A percentile compares a stretch with the other conserved stretches of the same genome.
These are phyloP conservation scores for Ganoderma resinaceum DNA, from an alignment of 1,284 basidiomycete species.

Conservation along the genomic window DNA sequence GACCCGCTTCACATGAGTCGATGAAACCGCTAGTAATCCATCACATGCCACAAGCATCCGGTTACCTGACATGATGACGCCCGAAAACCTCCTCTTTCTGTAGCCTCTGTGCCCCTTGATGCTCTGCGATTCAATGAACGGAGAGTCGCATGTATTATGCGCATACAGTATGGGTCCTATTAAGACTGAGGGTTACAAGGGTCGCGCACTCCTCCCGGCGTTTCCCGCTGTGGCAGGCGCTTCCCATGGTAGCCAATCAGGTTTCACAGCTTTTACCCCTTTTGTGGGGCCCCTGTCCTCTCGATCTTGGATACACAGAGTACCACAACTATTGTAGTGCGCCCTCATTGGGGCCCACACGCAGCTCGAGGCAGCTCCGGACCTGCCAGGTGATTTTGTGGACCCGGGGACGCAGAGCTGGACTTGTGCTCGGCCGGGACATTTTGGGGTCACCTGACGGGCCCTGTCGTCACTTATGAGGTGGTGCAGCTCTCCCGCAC, in stretches of 20 bases:
- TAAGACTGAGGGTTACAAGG: background rate
- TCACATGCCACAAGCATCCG: background rate
- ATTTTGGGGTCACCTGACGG: slow-evolving; percentile 26
- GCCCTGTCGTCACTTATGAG: background rate
- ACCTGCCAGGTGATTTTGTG: slow-evolving; percentile 25
- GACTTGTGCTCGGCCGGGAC: slow-evolving; percentile 17
- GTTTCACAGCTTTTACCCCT: slow-evolving; percentile 1
- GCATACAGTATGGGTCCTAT: background rate
- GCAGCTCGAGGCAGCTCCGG: background rate
- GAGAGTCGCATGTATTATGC: background rate
- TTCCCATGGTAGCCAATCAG: background rate
- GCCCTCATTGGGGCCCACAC: background rate
- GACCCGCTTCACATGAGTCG: background rate
- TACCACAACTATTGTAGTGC: slow-evolving; percentile 24
- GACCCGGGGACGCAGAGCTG: slow-evolving; percentile 4
- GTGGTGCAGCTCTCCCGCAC: background rate
- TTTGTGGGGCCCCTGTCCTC: background rate
- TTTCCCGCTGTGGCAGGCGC: background rate
- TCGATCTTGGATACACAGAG: slow-evolving; percentile 30
- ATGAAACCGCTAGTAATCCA: background rate
- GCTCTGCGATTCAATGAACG: background rate
- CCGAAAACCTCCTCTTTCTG: background rate
- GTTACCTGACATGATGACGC: background rate
- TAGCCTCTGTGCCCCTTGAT: background rate
- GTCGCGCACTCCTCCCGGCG: background rate